Evolutionary conservation across 768 basidiomycete genomes (phyloP).

Genomic region (Kwoniella mangroviensis): DNA sequence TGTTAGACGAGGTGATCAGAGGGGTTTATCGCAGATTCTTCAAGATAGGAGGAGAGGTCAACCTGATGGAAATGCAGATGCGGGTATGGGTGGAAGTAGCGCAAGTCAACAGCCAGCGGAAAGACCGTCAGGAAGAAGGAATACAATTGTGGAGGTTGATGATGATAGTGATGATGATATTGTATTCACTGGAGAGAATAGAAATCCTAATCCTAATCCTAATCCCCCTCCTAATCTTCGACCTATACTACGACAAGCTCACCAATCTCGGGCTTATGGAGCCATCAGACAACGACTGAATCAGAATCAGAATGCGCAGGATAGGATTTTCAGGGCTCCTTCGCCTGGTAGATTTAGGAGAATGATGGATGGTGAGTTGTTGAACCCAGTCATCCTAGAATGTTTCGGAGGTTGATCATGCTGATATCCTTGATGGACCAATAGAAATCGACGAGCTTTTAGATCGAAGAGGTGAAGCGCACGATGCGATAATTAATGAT

Average conservation of each 20-base stretch:
- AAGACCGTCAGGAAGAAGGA: slow-evolving; percentile 1
- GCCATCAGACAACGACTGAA: background rate
- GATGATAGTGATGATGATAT: slow-evolving; percentile 26
- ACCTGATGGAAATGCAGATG: background rate
- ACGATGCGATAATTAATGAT: slow-evolving; percentile 19
- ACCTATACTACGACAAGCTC: background rate
- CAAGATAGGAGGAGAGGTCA: background rate
- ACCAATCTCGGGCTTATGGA: background rate
- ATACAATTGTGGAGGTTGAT: slow-evolving; percentile 13
- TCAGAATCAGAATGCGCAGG: background rate
- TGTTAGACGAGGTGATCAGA: slow-evolving; percentile 11
- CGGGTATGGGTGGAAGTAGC: background rate
- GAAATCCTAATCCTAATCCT: slow-evolving; percentile 1
- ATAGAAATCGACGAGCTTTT: slow-evolving; percentile 22
- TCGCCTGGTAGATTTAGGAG: slow-evolving; percentile 11
- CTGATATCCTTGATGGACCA: background rate
- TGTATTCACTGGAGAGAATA: slow-evolving; percentile 22
- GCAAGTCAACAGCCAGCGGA: background rate
- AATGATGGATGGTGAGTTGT: slow-evolving; percentile 25
- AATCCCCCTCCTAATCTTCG: slow-evolving; percentile 5
- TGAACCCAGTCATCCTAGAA: background rate
- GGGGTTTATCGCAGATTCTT: slow-evolving; percentile 13
- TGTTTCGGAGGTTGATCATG: background rate
- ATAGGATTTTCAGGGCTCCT: background rate
- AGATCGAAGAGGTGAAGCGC: background rate